Conservation (phyloP, 1,284 basidiomycete genomes). For the Tilletia indica region DNA sequence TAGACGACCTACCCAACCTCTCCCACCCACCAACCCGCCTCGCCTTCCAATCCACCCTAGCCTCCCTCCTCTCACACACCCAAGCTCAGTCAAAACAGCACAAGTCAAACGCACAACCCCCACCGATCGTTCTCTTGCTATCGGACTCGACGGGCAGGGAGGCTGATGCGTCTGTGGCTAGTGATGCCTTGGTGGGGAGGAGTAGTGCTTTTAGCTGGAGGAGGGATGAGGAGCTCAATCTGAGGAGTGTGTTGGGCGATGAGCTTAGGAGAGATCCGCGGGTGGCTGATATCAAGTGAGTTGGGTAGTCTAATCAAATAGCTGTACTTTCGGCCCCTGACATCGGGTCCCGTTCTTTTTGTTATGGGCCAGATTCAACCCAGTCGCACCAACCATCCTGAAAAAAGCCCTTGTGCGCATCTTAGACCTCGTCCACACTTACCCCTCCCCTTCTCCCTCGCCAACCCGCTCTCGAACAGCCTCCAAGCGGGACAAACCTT, state of each 20-base stretch:
- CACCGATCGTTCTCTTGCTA: slow-evolving; percentile 77
- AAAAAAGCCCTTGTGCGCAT: slow-evolving; percentile 69
- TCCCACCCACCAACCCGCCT: slow-evolving; percentile 64
- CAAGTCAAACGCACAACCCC: not conserved
- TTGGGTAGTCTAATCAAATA: no score
- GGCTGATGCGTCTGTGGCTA: slow-evolving; percentile 1
- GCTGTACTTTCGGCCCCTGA: not conserved
- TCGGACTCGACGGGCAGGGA: slow-evolving; percentile 62
- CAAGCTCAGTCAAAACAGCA: slow-evolving; percentile 18
- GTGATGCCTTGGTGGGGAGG: slow-evolving; percentile 61
- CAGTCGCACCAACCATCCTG: slow-evolving; percentile 82
- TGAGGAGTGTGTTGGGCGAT: slow-evolving; percentile 68
- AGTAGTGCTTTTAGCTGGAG: slow-evolving; percentile 39
- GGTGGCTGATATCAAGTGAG: slow-evolving; percentile 69
- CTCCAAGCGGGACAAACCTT: not conserved
- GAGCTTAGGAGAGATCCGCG: slow-evolving; percentile 66
- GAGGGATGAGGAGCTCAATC: slow-evolving; percentile 60
- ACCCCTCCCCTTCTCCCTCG: no score
- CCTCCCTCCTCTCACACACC: slow-evolving; percentile 28
- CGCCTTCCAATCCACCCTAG: slow-evolving; percentile 72
- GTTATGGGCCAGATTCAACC: slow-evolving; percentile 66
- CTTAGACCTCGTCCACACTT: slow-evolving; percentile 20
- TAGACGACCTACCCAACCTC: slow-evolving; percentile 91
- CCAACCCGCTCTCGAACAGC: not conserved
- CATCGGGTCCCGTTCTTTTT: no score